phyloP scores from a whole-genome alignment of 306 rosid species.

The Glycyrrhiza uralensis region DNA sequence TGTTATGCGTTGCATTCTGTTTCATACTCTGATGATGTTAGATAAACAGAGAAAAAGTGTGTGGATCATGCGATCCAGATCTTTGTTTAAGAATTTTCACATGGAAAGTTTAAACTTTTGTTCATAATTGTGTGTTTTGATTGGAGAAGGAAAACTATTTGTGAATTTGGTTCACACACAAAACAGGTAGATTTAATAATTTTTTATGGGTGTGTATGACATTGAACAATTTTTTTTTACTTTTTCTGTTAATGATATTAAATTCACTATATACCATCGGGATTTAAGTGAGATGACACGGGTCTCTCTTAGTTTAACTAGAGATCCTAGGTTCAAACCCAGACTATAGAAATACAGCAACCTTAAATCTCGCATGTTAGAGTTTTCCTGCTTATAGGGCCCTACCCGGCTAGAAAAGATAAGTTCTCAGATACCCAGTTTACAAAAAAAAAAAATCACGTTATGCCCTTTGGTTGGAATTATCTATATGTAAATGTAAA shows the following conservation, averaged over 20 bases:
- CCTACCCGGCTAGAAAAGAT: no score
- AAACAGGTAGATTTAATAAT: not conserved
- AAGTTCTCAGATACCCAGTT: no score
- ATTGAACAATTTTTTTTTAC: not conserved
- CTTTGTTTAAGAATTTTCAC: not conserved
- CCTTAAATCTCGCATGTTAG: no score
- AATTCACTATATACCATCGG: no score
- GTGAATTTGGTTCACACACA: not conserved
- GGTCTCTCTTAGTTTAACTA: no score
- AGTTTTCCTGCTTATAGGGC: no score
- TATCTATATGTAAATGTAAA: not conserved
- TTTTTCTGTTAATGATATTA: not conserved
- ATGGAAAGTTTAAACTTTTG: not conserved
- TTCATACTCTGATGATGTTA: not conserved
- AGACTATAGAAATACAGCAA: no score
- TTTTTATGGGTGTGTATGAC: not conserved
- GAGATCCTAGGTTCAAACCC: no score
- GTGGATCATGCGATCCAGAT: slow-evolving; percentile 5
- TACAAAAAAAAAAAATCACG: no score
- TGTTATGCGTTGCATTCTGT: not conserved
- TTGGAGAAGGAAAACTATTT: not conserved
- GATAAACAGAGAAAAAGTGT: not conserved
- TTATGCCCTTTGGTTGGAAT: not conserved
- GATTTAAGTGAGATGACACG: no score
- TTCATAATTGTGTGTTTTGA: not conserved